phyloP scores from a whole-genome alignment of 2,329 filamentous ascomycete species.

The Fusarium vanettenii region DNA sequence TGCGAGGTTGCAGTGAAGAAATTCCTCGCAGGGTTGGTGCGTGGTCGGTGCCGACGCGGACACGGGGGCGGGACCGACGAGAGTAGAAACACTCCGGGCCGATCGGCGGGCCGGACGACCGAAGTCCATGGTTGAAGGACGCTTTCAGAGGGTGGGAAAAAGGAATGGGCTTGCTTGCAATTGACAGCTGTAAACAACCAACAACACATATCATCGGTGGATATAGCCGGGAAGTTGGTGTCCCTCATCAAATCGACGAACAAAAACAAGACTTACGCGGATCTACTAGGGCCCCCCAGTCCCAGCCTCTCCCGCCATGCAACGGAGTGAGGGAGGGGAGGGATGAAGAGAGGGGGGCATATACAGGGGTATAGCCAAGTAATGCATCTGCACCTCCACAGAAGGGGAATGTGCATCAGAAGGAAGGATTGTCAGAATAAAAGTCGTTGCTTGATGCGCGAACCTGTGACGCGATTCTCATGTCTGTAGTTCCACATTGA shows the following conservation, averaged over 20 bases:
- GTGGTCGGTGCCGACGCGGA: neutral
- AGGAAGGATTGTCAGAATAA: slow-evolving; percentile 2
- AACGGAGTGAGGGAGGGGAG: neutral
- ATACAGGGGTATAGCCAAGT: slow-evolving; percentile 19
- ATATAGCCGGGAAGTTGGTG: neutral
- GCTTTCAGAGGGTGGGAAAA: neutral
- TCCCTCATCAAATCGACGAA: neutral
- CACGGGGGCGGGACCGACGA: slow-evolving; percentile 21
- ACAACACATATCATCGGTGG: neutral
- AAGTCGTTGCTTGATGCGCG: neutral
- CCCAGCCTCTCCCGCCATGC: slow-evolving; percentile 30
- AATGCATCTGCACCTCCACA: slow-evolving; percentile 30
- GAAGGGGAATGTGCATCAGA: slow-evolving; percentile 18
- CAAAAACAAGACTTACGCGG: neutral
- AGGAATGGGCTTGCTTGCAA: neutral
- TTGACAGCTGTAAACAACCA: slow-evolving; percentile 13
- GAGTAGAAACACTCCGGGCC: slow-evolving; percentile 10
- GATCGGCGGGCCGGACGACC: slow-evolving; percentile 11
- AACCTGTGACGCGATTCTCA: slow-evolving; percentile 3
- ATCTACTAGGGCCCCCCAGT: slow-evolving; percentile 2
- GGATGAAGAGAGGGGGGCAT: neutral
- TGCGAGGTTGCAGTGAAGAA: neutral
- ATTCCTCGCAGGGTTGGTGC: neutral
- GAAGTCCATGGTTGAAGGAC: neutral
- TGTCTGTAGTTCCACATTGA: slow-evolving; percentile 19